Conservation (phyloP, 352 stramenopile genomes). For the Globisporangium orthogonon region DNA sequence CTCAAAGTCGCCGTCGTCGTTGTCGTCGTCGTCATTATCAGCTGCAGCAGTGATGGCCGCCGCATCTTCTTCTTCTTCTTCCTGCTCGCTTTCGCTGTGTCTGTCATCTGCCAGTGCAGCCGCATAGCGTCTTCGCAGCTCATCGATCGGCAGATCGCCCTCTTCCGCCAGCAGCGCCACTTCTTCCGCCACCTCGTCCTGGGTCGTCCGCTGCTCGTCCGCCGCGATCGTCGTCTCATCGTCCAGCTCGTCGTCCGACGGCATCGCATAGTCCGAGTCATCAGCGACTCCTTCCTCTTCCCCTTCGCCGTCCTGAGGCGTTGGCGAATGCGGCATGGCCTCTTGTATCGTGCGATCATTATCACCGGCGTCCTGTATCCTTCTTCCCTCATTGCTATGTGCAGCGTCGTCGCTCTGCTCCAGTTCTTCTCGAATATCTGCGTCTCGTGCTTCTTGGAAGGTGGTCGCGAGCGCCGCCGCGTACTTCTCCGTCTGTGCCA, state of each 20-base stretch:
- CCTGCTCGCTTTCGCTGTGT: conserved; percentile 12
- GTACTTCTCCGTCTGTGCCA: conserved; percentile 97
- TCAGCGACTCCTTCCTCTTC: conserved; percentile 12
- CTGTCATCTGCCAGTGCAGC: conserved; percentile 8
- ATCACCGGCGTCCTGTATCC: conserved; percentile 8
- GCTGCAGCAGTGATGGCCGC: not conserved
- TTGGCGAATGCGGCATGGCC: too few species aligned
- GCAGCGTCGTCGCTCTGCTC: not conserved
- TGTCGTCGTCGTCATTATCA: not conserved
- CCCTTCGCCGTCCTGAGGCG: conserved; percentile 7
- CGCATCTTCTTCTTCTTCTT: conserved; percentile 2
- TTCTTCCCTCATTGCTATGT: not conserved
- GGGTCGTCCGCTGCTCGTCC: conserved; percentile 52
- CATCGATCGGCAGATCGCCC: conserved; percentile 89
- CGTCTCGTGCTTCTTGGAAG: conserved; percentile 28
- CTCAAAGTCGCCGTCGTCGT: conserved; percentile 24
- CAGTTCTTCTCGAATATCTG: not conserved
- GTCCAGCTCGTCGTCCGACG: conserved; percentile 38
- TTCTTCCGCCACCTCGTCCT: conserved; percentile 58
- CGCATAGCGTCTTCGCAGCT: conserved; percentile 48
- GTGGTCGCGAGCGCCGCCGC: conserved; percentile 71
- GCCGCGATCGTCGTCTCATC: conserved; percentile 88
- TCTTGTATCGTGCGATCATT: conserved; percentile 2
- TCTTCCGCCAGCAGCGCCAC: conserved; percentile 85
- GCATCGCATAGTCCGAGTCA: conserved; percentile 32